Evolutionary conservation across 192 early-diverging fungal genomes (phyloP), one percentile per base, ranked within the genome.

Genomic region (Podila epigama): DNA sequence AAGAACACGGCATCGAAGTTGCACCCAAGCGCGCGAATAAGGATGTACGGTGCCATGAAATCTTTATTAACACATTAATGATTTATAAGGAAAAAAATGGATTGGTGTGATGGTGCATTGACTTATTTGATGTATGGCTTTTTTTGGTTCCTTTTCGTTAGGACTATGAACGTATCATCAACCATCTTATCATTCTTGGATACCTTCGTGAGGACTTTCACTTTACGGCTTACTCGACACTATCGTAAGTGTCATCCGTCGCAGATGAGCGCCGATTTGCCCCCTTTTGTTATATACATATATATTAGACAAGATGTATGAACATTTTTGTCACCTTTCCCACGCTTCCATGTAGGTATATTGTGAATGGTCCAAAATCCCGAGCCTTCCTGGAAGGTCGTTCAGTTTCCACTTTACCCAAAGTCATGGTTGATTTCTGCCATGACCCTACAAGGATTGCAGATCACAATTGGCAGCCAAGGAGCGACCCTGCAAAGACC

Each of bases 171-270:
- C 70, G 82, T 8, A 85, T 92, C 34, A 79, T 89, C 44, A 90
- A 82, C 63, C 60, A 75, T 50, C 69, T 90, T 8, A 68, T 90
- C 29, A 39, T 79, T 7, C 54, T 79, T 20, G 81, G 83, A 6
- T 86, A 88, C 34, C 77, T 92, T 8, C 56, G 70, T 3, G 88
- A 91, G 39, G 86, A 84, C 48, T 92, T 87, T 65, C 79, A 84
- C 34, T 89, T 89, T 60, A 92, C 86, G 5, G 84, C 85, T 0
- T 90, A 90, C 55, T 60, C 72, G 2, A 89, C 88, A 22, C 82
- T 89, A 18, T 84, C 86, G 64, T 92, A 89, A 57, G 68, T 59
- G 37, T 3, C 18, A 9, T 20, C 20, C 16, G 12, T 56, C 55
- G 29, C 36, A 58, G 5, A 5, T 25, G 6, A 33, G 18, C 31